These are phyloP conservation scores for Rhynchosporium secalis DNA, from an alignment of 2,329 filamentous ascomycete genomes.

Conservation along the genomic window DNA sequence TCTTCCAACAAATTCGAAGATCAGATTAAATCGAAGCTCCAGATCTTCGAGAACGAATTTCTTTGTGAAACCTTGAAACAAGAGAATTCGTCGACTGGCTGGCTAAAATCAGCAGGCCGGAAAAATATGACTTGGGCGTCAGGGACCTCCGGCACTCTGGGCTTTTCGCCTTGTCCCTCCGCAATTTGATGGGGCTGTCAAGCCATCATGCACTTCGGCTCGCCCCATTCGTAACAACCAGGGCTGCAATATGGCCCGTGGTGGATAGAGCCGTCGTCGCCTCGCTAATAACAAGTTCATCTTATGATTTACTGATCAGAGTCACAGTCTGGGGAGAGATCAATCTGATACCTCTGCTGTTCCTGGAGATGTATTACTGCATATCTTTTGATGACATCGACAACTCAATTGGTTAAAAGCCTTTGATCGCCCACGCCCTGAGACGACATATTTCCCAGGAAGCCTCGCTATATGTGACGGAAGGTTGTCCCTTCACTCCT, in stretches of 20 bases:
- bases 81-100: conserved; percentile 23
- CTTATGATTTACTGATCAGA: conserved; percentile 27
- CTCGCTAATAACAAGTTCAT: conserved; percentile 22
- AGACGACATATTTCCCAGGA: conserved; percentile 24
- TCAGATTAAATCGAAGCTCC: conserved; percentile 29
- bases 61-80: conserved; percentile 27
- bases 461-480: conserved; percentile 25
- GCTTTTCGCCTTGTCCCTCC: conserved; percentile 34
- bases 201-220: conserved; percentile 15
- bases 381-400: conserved; percentile 19
- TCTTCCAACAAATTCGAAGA: conserved; percentile 30
- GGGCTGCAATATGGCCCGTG: conserved; percentile 26
- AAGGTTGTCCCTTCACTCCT: conserved; percentile 20
- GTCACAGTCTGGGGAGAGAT: conserved; percentile 26
- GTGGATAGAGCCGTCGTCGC: conserved; percentile 19
- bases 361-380: conserved; percentile 32
- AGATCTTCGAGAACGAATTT: conserved; percentile 29
- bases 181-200: conserved; percentile 23
- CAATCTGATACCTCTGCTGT: conserved; percentile 33
- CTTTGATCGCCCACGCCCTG: conserved; percentile 9
- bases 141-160: conserved; percentile 21
- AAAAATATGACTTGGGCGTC: conserved; percentile 1
- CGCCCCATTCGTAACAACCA: conserved; percentile 12
- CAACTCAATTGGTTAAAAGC: conserved; percentile 18
- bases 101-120: conserved; percentile 7